Base-by-base conservation (phyloP, 106 monocot species). In the Apostasia shenzhenica region DNA sequence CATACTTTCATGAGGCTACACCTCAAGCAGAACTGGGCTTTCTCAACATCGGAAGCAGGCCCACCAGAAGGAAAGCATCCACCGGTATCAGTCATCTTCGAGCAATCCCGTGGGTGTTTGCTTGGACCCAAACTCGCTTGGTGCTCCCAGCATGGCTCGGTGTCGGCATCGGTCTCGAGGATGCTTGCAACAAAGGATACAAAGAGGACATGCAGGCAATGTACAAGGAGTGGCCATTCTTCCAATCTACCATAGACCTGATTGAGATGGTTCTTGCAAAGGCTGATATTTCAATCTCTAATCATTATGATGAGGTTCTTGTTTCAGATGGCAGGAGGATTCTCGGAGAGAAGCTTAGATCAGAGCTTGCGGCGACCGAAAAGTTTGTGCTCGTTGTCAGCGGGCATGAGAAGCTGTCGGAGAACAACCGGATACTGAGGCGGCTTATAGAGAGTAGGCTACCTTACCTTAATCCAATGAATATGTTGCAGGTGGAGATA, bases 261-360 rank as follows among this genome's bases (percentile, higher is more conserved):
- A 94, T 94, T n/a, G 94, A 94, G 71, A 94, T 94, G 94, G 94
- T 94, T 12, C 55, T 90, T 3, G 94, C 87, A 1, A 94, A 94
- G 78, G 90, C 90, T 4, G 90, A 94, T 66, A 65, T 78, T 14
- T 77, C 81, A 9, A 90, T 94, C 1, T 76, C 94, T 0, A 83
- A 87, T 64, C 87, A 86, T 40, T 94, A 94, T 14, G 94, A 94
- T 10, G 82, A 90, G 43, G 76, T 85, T 42, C 78, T 94, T 4
- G 94, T 94, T 1, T 76, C 81, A 0, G 80, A 76, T 56, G 73
- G 56, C 48, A 77, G 84, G 70, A 68, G 80, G 65, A 62, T 48
- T 3, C 73, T 94, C 1, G 94, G 94, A 3, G 61, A 14, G 41
- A 66, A 80, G 57, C 77, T 94, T 66, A 78, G 94, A 43, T 59